Evolutionary conservation across 2,329 filamentous ascomycete genomes (phyloP).

Genomic region (Pseudogymnoascus sp.): DNA sequence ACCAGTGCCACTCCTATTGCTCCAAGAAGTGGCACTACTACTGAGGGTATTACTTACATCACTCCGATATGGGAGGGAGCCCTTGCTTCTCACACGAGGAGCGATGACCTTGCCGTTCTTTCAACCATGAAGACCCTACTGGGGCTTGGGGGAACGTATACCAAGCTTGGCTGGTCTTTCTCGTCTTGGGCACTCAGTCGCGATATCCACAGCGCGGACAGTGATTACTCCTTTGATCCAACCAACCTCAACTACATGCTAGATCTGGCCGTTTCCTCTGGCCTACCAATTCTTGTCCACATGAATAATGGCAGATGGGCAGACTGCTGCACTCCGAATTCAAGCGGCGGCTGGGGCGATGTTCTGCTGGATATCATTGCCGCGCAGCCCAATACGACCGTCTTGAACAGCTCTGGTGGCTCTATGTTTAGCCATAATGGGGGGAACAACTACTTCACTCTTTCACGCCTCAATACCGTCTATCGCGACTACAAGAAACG

Average conservation of each 20-base stretch:
- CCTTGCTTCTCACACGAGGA: constrained; percentile 12
- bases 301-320: constrained; percentile 19
- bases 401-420: constrained; percentile 9
- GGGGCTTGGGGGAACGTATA: constrained; percentile 13
- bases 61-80: constrained; percentile 18
- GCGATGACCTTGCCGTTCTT: constrained; percentile 14
- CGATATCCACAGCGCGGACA: constrained; percentile 12
- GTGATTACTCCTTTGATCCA: constrained; percentile 16
- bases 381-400: constrained; percentile 13
- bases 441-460: constrained; percentile 16
- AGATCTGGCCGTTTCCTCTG: not conserved
- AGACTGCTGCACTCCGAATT: constrained; percentile 18
- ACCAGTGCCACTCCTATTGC: not conserved
- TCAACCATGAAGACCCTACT: constrained; percentile 13
- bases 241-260: constrained; percentile 17
- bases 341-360: constrained; percentile 16
- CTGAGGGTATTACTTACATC: constrained; percentile 14
- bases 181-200: constrained; percentile 18
- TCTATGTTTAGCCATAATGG: constrained; percentile 10
- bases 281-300: constrained; percentile 15
- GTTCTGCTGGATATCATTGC: constrained; percentile 15
- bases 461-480: constrained; percentile 10
- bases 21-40: constrained; percentile 12
- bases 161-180: constrained; percentile 17
- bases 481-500: constrained; percentile 16